A percentile compares a stretch with the other conserved stretches of the same genome.
Evolutionary conservation across 306 rosid species (phyloP).

Genomic region (Lotus japonicus): DNA sequence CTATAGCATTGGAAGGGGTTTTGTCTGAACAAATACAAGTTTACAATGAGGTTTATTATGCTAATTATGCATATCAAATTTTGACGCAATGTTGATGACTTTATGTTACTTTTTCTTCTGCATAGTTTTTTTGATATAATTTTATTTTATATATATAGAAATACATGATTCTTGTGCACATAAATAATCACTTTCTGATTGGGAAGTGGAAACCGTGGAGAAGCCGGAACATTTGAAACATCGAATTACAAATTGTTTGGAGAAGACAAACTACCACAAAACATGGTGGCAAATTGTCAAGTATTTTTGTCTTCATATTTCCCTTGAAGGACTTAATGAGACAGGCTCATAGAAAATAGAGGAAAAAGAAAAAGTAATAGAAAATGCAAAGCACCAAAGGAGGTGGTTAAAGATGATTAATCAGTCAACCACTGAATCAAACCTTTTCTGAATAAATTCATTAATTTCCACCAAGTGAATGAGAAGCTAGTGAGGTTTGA

Average conservation of each 20-base stretch:
- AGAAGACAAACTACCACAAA: conserved; percentile 2
- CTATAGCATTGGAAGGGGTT: background rate
- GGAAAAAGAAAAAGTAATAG: background rate
- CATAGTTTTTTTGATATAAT: no score
- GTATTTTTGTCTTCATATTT: background rate
- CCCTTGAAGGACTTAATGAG: background rate
- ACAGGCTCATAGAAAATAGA: background rate
- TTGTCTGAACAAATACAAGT: background rate
- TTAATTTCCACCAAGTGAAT: background rate
- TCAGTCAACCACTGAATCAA: conserved; percentile 24
- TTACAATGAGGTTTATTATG: background rate
- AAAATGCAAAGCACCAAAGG: conserved; percentile 1
- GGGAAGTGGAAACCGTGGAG: background rate
- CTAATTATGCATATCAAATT: background rate
- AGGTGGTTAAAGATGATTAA: conserved; percentile 11
- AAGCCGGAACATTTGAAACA: background rate
- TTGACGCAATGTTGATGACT: background rate
- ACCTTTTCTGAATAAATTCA: background rate
- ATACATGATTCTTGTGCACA: background rate
- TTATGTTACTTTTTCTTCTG: background rate
- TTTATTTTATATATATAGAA: background rate
- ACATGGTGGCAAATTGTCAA: conserved; percentile 1
- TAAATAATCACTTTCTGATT: background rate
- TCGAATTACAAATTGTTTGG: background rate
- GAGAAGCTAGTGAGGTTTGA: background rate